Conservation (phyloP, 768 basidiomycete genomes). For the Leccinum incarnatum region DNA sequence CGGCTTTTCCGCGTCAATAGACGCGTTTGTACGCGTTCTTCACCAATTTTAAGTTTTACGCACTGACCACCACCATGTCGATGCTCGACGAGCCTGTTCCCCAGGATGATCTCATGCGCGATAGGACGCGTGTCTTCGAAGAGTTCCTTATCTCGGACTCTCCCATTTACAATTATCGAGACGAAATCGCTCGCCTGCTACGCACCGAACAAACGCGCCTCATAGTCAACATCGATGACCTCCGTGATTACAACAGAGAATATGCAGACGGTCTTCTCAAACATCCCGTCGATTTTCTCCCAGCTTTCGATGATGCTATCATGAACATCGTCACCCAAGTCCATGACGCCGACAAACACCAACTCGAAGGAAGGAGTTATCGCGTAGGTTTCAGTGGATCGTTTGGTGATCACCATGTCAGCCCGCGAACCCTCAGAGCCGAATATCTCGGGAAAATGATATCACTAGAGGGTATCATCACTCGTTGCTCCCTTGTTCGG, state of each 20-base stretch:
- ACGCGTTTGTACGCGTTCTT: slow-evolving; percentile 14
- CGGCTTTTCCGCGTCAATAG: slow-evolving; percentile 28
- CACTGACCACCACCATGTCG: slow-evolving; percentile 28
- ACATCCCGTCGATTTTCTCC: slow-evolving; percentile 81
- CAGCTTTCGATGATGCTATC: slow-evolving; percentile 88
- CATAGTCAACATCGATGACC: slow-evolving; percentile 92
- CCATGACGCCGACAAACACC: slow-evolving; percentile 78
- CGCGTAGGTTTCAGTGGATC: slow-evolving; percentile 92
- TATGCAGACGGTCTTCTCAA: slow-evolving; percentile 87
- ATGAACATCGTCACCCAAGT: slow-evolving; percentile 67
- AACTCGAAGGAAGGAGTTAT: slow-evolving; percentile 75
- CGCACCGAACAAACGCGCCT: slow-evolving; percentile 82
- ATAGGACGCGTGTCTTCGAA: slow-evolving; percentile 76
- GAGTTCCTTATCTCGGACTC: slow-evolving; percentile 77
- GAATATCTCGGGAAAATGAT: slow-evolving; percentile 94
- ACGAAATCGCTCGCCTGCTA: slow-evolving; percentile 81
- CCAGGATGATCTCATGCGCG: slow-evolving; percentile 69
- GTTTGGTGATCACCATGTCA: slow-evolving; percentile 98
- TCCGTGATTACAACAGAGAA: slow-evolving; percentile 89
- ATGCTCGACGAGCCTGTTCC: slow-evolving; percentile 54
- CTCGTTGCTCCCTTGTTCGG: slow-evolving; percentile 94
- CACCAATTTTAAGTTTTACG: neutral
- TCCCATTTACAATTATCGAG: slow-evolving; percentile 74
- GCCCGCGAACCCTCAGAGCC: slow-evolving; percentile 86
- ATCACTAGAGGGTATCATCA: slow-evolving; percentile 96